These are phyloP conservation scores for Eudorina sp. DNA, from an alignment of 139 green algal species.

Conservation along the genomic window DNA sequence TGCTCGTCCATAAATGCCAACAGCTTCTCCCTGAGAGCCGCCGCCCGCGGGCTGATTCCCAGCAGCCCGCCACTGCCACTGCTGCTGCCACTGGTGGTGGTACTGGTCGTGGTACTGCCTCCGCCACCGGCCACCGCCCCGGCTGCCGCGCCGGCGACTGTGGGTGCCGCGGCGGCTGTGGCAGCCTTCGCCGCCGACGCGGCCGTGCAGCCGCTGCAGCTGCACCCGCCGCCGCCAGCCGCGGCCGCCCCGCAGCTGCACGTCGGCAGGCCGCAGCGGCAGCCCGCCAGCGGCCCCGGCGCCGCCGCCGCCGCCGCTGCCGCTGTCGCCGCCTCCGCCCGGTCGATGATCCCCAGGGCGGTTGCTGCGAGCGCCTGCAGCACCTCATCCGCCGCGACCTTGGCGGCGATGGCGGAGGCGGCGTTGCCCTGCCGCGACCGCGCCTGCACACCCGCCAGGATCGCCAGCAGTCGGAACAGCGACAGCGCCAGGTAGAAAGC, in stretches of 20 bases:
- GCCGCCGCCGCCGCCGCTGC: background rate
- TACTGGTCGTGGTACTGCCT: background rate
- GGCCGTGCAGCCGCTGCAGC: background rate
- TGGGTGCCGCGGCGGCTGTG: background rate
- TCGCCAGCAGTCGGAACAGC: conserved; percentile 93
- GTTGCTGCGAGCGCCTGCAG: conserved; percentile 72
- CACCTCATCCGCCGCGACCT: conserved; percentile 73
- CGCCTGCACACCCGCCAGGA: conserved; percentile 84
- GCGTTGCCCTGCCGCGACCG: conserved; percentile 84
- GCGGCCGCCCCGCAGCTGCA: background rate
- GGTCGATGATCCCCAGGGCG: conserved; percentile 72
- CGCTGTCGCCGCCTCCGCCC: background rate
- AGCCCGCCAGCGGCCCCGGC: background rate
- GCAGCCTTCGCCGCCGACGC: background rate
- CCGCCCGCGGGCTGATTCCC: conserved; percentile 45
- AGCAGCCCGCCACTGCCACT: conserved; percentile 58
- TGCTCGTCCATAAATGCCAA: conserved; percentile 85
- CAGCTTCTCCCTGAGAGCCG: conserved; percentile 67
- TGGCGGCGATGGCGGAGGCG: conserved; percentile 75
- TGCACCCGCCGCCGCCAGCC: background rate
- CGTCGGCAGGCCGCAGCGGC: background rate
- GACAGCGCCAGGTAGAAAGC: conserved; percentile 94
- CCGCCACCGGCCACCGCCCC: no score
- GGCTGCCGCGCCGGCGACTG: background rate
- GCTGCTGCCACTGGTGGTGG: background rate